Evolutionary conservation across 139 green algal species (phyloP).

Genomic region (Chlamydomonas sphaeroides): DNA sequence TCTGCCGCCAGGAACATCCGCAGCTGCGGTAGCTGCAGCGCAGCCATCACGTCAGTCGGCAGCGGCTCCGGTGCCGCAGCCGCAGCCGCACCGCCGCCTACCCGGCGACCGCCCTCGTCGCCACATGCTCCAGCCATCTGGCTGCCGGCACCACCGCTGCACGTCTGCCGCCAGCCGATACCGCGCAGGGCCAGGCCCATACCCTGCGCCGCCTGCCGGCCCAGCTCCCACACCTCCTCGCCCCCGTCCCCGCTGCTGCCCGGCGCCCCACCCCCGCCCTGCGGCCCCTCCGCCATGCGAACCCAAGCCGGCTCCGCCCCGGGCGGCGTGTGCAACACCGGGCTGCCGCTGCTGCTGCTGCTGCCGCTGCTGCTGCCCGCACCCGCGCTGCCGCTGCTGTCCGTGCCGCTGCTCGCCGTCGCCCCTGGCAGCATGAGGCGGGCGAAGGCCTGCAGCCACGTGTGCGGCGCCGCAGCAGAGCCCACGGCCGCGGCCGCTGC

Average conservation of each 20-base stretch:
- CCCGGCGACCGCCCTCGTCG: neutral
- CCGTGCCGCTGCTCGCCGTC: neutral
- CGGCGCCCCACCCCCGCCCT: neutral
- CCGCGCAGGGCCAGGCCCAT: neutral
- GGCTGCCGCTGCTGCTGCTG: neutral
- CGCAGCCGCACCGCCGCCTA: neutral
- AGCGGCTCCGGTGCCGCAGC: neutral
- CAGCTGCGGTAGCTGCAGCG: slow-evolving; percentile 18
- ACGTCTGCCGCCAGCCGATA: neutral
- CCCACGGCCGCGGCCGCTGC: neutral
- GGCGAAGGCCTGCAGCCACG: slow-evolving; percentile 16
- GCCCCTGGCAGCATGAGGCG: neutral
- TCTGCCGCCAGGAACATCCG: neutral
- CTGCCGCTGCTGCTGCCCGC: neutral
- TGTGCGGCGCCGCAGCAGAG: neutral
- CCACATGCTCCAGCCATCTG: neutral
- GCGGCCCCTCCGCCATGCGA: neutral
- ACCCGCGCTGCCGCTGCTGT: neutral
- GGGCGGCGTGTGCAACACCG: neutral
- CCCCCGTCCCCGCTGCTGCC: neutral
- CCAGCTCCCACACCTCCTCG: neutral
- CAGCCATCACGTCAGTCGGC: neutral
- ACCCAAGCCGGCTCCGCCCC: slow-evolving; percentile 1
- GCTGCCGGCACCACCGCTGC: neutral
- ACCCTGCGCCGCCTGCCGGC: slow-evolving; percentile 3